Evolutionary conservation across 306 rosid genomes (phyloP).

Genomic region (Dryas alaskensis): DNA sequence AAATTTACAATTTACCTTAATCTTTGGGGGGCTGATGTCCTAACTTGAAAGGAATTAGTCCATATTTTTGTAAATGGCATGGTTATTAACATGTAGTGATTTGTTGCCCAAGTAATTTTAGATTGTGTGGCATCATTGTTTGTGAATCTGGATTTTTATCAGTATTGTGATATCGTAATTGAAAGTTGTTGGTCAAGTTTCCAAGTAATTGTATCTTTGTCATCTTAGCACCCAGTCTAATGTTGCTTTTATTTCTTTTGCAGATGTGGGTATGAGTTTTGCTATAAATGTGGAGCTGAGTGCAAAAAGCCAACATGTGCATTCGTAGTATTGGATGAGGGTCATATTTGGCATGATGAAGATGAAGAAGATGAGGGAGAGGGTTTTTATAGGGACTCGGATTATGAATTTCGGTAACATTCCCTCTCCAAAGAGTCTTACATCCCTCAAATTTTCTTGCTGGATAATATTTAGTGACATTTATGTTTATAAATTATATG

Average conservation of each 20-base stretch:
- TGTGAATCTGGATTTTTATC: too few relatives aligned
- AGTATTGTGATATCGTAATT: too few relatives aligned
- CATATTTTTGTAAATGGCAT: not conserved
- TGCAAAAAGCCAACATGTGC: constrained; percentile 69
- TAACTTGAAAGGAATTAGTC: not conserved
- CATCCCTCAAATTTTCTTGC: not conserved
- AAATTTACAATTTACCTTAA: not conserved
- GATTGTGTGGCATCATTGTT: too few relatives aligned
- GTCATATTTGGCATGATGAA: constrained; percentile 42
- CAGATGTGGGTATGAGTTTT: constrained; percentile 74
- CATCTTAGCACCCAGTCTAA: too few relatives aligned
- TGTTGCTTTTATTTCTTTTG: constrained; percentile 11
- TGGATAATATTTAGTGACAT: not conserved
- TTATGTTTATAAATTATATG: not conserved
- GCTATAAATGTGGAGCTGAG: constrained; percentile 78
- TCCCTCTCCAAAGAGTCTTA: not conserved
- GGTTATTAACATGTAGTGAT: not conserved
- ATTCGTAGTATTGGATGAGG: constrained; percentile 75
- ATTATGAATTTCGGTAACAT: not conserved
- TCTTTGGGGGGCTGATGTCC: not conserved
- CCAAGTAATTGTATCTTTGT: not conserved
- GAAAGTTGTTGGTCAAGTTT: too few relatives aligned
- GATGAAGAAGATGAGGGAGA: not conserved
- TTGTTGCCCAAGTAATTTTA: not conserved
- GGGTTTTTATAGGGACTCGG: constrained; percentile 22